These are phyloP conservation scores for Pseudocercospora fuligena DNA, from an alignment of 2,329 filamentous ascomycete genomes.

Conservation along the genomic window DNA sequence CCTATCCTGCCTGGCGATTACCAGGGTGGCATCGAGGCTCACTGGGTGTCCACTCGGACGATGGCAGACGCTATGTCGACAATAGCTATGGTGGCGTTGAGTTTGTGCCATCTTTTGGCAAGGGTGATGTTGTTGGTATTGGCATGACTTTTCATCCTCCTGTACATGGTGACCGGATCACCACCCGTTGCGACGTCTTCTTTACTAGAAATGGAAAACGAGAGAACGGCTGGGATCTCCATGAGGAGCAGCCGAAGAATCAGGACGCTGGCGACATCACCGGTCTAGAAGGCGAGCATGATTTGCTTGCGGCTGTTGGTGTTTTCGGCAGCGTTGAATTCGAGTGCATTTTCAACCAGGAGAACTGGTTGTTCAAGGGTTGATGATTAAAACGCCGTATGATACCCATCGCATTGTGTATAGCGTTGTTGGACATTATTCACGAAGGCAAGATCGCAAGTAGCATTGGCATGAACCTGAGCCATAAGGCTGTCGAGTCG, in stretches of 20 bases:
- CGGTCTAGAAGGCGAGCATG: constrained; percentile 68
- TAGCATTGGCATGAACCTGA: too few species aligned
- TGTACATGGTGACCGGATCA: constrained; percentile 30
- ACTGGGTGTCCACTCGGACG: constrained; percentile 78
- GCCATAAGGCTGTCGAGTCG: not conserved
- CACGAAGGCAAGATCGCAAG: not conserved
- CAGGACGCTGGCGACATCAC: constrained; percentile 64
- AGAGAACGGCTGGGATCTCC: constrained; percentile 70
- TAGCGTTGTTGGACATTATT: not conserved
- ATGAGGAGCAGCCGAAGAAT: constrained; percentile 72
- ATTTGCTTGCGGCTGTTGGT: constrained; percentile 73
- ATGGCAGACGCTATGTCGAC: constrained; percentile 75
- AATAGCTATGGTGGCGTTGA: constrained; percentile 73
- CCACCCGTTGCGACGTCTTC: constrained; percentile 65
- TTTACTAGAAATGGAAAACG: constrained; percentile 69
- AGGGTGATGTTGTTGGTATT: constrained; percentile 70
- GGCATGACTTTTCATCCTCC: constrained; percentile 65
- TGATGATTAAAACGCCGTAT: not conserved
- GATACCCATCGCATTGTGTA: constrained; percentile 1
- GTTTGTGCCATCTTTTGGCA: constrained; percentile 68
- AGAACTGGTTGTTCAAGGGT: constrained; percentile 40
- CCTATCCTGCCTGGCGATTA: constrained; percentile 77
- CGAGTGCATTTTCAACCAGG: constrained; percentile 57
- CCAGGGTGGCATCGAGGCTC: constrained; percentile 81
- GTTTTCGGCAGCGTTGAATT: constrained; percentile 71